Base-by-base conservation (phyloP, 108 stramenopile species). In the Skeletonema grethae region DNA sequence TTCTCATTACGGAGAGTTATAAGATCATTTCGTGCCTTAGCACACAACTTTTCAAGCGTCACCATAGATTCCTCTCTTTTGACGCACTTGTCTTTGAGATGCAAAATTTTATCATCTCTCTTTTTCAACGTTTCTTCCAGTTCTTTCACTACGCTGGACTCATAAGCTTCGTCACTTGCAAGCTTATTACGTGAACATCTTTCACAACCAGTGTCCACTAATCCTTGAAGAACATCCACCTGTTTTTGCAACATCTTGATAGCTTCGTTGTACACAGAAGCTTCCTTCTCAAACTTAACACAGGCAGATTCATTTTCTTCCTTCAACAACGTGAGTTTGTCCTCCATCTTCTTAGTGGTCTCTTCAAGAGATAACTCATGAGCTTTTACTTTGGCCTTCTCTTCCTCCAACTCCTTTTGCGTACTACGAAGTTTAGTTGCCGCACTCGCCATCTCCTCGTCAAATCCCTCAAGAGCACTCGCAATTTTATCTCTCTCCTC, bases 171-270 rank as follows among this genome's bases (percentile, higher is more conserved):
- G 35, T 24, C 16, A 29, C 24, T 38, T 35, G 25, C 8, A 56
- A 53, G 50, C 22, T 53, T 22, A 22, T 53, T 7, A 53, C 50
- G 50, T 53, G 50, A 24, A 53, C 58, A 59, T 69, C 41, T 60
- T n/a, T 59, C 68, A 25, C 58, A 25, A 6, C 53, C 48, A 18
- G 22, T 20, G 7, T 69, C 67, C 0, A 58, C 68, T 13, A 58
- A 38, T 11, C 35, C 58, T 18, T 69, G 56, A 39, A 69, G 41
- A 39, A 69, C 24, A 29, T 63, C 72, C 15, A 73, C 39, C 57
- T 73, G 72, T n/a, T 80, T 50, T 60, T 73, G 79, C 9, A 80
- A 57, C 61, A 72, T 68, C 36, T 69, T 68, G 38, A 80, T 73
- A 13, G 79, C 71, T 20, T 80, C 79, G 45, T 80, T 61, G 18